Base-by-base conservation (phyloP, 2,329 filamentous ascomycete species). In the Ophiocordyceps unilateralis region DNA sequence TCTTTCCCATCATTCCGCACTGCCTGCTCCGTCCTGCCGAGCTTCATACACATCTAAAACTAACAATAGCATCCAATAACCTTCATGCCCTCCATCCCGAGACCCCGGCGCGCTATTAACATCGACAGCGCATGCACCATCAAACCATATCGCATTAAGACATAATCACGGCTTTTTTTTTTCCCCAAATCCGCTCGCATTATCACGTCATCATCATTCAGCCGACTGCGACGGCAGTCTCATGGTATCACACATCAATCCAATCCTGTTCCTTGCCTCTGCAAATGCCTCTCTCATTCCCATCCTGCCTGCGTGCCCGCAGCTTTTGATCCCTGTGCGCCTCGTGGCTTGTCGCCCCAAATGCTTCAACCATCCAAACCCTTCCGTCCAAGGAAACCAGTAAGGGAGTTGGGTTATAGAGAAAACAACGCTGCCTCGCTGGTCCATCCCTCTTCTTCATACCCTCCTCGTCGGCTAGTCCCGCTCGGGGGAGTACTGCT, bases 401-500 rank as follows among this genome's bases (percentile, higher is more conserved):
- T 11, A 28, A 28, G 26, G 14, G 14, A 28, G 8, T 3, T 11
- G 26, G 3, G 14, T 12, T 12, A 39, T 39, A 21, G 28, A 12
- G 44, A 44, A 46, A 40, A 24, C 44, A 46, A 17, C 42, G 41
- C 40, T 46, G 28, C 24, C 39, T 40, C 23, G 23, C 37, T 23
- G 21, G 24, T 42, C 40, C 21, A 21, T 8, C 34, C 24, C 23
- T 20, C 22, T 32, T 19, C 45, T 24, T 45, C 41, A 45, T 41
- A 30, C 44, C 45, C 41, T 41, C 37, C 46, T 46, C 41, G 21
- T 46, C 24, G 30, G 19, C 50, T 46, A 56, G 28, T 47, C 49
- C 46, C 53, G 53, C 26, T 51, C 50, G 5, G 48, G 60, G 43
- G 53, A 60, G 53, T 55, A 63, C 55, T 68, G 64, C 48, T 58